These are phyloP conservation scores for Petunia secreta DNA, from an alignment of 257 asterid genomes.

Conservation along the genomic window DNA sequence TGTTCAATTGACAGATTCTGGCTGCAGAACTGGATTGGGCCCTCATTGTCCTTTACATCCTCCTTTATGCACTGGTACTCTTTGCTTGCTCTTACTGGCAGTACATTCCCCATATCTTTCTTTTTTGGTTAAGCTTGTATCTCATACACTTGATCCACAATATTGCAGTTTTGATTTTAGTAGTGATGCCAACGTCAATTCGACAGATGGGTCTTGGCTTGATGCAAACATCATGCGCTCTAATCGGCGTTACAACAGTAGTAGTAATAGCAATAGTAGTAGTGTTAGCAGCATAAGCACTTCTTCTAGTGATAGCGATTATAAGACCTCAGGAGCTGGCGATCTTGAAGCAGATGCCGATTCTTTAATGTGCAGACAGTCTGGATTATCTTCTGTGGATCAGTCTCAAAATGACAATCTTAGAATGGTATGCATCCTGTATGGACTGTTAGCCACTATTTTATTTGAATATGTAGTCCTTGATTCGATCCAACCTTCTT, in stretches of 20 bases:
- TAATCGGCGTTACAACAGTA: constrained; percentile 75
- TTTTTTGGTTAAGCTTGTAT: background rate
- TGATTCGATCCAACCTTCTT: background rate
- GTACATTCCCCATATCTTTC: constrained; percentile 18
- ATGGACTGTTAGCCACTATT: background rate
- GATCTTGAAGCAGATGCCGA: constrained; percentile 99
- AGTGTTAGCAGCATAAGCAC: constrained; percentile 86
- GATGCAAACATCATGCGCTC: constrained; percentile 66
- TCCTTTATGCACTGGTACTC: constrained; percentile 76
- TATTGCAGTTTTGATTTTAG: constrained; percentile 47
- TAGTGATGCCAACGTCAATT: constrained; percentile 67
- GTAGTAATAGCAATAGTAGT: constrained; percentile 90
- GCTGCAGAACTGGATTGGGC: constrained; percentile 98
- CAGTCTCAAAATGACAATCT: constrained; percentile 62
- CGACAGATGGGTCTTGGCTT: constrained; percentile 62
- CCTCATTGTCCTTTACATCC: constrained; percentile 80
- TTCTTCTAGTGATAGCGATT: constrained; percentile 90
- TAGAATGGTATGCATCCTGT: constrained; percentile 54
- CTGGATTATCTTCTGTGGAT: constrained; percentile 83
- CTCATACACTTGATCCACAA: constrained; percentile 17
- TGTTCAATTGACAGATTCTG: constrained; percentile 70
- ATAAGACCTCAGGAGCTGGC: constrained; percentile 68
- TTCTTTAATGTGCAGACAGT: constrained; percentile 78
- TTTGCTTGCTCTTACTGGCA: constrained; percentile 9
- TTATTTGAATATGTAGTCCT: constrained; percentile 14